Evolutionary conservation across 495 filamentous ascomycete species (phyloP).

Genomic region (Daldinia vernicosa): DNA sequence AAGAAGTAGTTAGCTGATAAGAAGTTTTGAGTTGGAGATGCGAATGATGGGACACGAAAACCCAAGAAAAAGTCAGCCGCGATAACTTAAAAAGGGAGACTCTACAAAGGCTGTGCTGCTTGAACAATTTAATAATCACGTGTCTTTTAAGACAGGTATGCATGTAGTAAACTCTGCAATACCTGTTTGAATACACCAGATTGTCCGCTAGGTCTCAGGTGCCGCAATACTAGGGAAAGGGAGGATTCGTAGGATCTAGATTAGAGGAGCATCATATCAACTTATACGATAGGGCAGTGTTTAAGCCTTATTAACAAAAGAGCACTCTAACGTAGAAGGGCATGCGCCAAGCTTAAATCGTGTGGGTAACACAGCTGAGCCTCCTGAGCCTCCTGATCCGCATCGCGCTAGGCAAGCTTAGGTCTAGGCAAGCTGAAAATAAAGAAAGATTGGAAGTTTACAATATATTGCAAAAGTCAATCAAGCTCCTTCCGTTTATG

Average conservation of each 20-base stretch:
- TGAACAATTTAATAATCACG: background rate
- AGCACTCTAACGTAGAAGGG: background rate
- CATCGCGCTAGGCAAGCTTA: background rate
- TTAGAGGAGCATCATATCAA: background rate
- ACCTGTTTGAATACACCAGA: background rate
- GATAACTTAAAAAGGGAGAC: background rate
- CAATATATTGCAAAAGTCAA: background rate
- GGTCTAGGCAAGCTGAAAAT: background rate
- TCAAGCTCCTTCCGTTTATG: background rate
- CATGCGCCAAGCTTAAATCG: background rate
- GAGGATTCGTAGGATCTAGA: constrained; percentile 1
- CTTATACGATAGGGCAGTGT: background rate
- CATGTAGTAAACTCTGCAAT: background rate
- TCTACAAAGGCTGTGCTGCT: background rate
- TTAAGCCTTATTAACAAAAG: background rate
- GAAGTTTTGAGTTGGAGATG: background rate
- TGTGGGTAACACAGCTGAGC: constrained; percentile 3
- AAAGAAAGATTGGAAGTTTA: background rate
- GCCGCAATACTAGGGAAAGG: background rate
- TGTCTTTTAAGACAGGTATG: background rate
- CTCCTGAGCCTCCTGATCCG: constrained; percentile 3
- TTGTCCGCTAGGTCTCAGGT: background rate
- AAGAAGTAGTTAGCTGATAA: background rate
- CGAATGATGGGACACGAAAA: constrained; percentile 1
- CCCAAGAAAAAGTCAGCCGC: constrained; percentile 3